Percentiles rank a stretch among this genome's conserved stretches.
phyloP scores from a whole-genome alignment of 352 stramenopile species.

The Globisporangium recalcitrans region DNA sequence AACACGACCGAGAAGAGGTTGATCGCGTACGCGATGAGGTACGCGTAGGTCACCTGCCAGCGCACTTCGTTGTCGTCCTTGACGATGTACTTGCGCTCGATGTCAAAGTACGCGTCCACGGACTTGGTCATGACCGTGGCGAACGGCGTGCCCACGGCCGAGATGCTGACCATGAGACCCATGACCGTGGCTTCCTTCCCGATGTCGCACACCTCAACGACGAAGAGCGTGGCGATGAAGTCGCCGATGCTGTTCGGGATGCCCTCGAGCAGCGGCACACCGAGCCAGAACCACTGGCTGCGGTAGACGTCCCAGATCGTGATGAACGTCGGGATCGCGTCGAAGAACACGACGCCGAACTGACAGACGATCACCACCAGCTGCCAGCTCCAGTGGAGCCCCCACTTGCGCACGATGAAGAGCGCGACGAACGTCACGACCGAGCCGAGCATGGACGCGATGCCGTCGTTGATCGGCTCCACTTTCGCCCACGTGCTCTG shows the following conservation, averaged over 20 bases:
- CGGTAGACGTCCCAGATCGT: conserved; percentile 66
- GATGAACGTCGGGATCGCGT: conserved; percentile 43
- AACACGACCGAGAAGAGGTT: conserved; percentile 47
- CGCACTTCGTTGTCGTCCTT: conserved; percentile 38
- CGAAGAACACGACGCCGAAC: conserved; percentile 39
- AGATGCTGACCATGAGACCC: conserved; percentile 38
- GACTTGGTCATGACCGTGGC: conserved; percentile 50
- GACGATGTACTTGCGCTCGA: conserved; percentile 36
- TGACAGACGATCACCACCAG: conserved; percentile 32
- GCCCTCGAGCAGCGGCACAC: conserved; percentile 44
- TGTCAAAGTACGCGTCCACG: conserved; percentile 51
- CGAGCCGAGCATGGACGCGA: conserved; percentile 40
- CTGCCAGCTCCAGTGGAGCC: conserved; percentile 56
- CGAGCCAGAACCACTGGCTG: conserved; percentile 68
- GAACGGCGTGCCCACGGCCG: conserved; percentile 44
- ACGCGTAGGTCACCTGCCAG: conserved; percentile 44
- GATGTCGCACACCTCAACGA: conserved; percentile 43
- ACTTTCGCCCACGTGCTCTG: conserved; percentile 50
- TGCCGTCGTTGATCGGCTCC: conserved; percentile 48
- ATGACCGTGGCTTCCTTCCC: conserved; percentile 50
- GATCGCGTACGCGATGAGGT: conserved; percentile 51
- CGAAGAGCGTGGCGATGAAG: conserved; percentile 43
- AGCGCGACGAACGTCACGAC: conserved; percentile 36
- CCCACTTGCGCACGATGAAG: conserved; percentile 36
- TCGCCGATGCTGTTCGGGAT: conserved; percentile 43